These are phyloP conservation scores for Sutorius australiensis DNA, from an alignment of 768 basidiomycete species.

Conservation along the genomic window DNA sequence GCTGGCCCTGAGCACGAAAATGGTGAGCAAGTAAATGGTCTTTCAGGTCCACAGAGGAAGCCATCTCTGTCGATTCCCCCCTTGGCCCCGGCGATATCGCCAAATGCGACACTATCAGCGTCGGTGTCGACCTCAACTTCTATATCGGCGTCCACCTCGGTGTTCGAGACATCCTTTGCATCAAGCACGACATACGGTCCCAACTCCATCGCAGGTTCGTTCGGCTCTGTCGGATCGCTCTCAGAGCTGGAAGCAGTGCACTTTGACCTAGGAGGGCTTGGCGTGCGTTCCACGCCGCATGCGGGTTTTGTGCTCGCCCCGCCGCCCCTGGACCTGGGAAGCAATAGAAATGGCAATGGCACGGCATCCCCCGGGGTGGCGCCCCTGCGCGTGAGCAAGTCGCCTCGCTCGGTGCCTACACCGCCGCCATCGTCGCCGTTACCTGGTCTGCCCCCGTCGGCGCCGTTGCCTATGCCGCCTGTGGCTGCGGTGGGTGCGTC, in stretches of 20 bases:
- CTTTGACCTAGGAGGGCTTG: constrained; percentile 16
- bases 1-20: constrained; percentile 9
- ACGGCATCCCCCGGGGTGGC: constrained; percentile 15
- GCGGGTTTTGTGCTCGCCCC: constrained; percentile 23
- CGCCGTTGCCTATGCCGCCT: constrained; percentile 12
- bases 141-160: constrained; percentile 11
- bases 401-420: constrained; percentile 7
- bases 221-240: constrained; percentile 19
- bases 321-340: constrained; percentile 22
- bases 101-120: constrained; percentile 5
- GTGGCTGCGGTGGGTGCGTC: neutral
- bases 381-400: constrained; percentile 26
- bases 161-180: constrained; percentile 11
- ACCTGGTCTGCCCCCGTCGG: constrained; percentile 12
- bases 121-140: constrained; percentile 18
- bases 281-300: neutral
- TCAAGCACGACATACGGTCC: constrained; percentile 17
- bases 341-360: neutral
- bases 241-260: constrained; percentile 20
- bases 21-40: constrained; percentile 1
- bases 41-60: neutral
- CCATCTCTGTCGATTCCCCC: neutral
- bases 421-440: constrained; percentile 17
- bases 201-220: constrained; percentile 8
- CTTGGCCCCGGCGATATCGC: neutral